Percentiles rank a stretch among this genome's conserved stretches.
Conservation (phyloP, 345 rosid genomes). For the Syzygium aromaticum region DNA sequence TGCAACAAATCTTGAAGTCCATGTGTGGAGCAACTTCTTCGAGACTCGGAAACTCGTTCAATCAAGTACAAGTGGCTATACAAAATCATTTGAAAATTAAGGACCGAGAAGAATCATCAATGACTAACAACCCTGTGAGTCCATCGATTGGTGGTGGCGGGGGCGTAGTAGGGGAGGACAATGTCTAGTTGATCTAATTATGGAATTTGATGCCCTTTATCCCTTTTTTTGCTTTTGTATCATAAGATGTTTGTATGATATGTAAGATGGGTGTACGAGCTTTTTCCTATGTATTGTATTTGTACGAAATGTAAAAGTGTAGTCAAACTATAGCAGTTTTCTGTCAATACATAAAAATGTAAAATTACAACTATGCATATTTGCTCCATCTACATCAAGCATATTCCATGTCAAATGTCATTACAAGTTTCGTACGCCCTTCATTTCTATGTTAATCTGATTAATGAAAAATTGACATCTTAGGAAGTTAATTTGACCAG, state of each 20-base stretch:
- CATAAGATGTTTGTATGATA: background rate
- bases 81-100: background rate
- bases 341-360: background rate
- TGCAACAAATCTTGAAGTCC: background rate
- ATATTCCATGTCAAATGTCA: no score
- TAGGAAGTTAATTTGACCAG: background rate
- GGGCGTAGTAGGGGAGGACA: background rate
- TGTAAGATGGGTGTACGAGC: background rate
- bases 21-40: background rate
- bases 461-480: background rate
- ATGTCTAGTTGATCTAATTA: background rate
- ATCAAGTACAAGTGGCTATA: background rate
- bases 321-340: background rate
- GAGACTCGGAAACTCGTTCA: background rate
- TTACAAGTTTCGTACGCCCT: no score
- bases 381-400: background rate
- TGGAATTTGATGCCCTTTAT: background rate
- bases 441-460: no score
- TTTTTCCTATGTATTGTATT: background rate
- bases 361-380: background rate
- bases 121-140: background rate
- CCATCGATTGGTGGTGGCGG: background rate
- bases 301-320: background rate
- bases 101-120: background rate
- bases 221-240: background rate